Evolutionary conservation across 2,329 filamentous ascomycete species (phyloP), one percentile per base, ranked within the genome.

Genomic region (Neopestalotiopsis sp.): DNA sequence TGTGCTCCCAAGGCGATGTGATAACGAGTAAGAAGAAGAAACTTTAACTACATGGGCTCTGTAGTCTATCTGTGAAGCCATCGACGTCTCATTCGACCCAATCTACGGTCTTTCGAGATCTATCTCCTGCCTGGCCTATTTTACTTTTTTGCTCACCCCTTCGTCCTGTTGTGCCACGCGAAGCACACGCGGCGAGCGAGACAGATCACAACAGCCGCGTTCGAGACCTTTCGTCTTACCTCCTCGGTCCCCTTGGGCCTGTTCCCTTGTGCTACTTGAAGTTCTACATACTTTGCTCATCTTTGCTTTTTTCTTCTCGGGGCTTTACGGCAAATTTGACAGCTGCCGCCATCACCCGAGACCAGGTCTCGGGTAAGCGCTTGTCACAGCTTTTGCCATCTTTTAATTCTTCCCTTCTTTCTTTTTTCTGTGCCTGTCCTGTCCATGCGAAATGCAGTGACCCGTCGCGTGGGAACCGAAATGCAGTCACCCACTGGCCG

Each of bases 331-430:
- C 45, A 52, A 34, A 30, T 62, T 57, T 66, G 63, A 66, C 49
- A 58, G 63, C 49, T 40, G 49, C 63, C 32, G 49, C 63, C 49
- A 32, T 34, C 49, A 66, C 63, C 63, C 63, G 28, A 58, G 32
- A 66, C 42, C 42, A n/a, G 30, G 42, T 34, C 42, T 42, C 17
- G 40, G 20, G 60, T 24, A 34, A 38, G 28, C 17, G 32, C 34
- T 24, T 42, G 30, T 63, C 60, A 24, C 60, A 14, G 6, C 28
- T 38, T 4, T 24, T 4, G 12, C n/a, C 28, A 10, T 17, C 40
- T 38, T 12, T 32, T 32, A 14, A 7, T 10, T n/a, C 60, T 63
- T 20, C 40, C 6, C 12, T 42, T 12, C 40, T 30, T 63, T 24
- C 30, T 12, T 40, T 42, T 30, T 52, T 24, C 24, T 28, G 24